These are phyloP conservation scores for Takakia lepidozioides DNA, from an alignment of 225 moss, liverwort and hornwort genomes.

Conservation along the genomic window DNA sequence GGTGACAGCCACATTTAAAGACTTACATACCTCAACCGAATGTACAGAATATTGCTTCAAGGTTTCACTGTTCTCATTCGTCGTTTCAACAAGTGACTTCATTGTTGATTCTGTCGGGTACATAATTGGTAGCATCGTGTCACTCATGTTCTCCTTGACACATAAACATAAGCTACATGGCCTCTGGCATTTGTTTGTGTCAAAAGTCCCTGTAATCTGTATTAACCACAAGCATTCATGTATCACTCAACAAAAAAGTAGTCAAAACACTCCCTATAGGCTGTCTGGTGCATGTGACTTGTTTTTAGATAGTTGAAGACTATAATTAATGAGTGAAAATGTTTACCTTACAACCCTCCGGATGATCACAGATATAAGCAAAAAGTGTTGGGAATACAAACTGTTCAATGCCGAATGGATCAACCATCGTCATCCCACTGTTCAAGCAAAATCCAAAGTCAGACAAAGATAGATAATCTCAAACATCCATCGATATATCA, in stretches of 20 bases:
- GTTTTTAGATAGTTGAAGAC: no score
- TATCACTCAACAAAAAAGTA: background rate
- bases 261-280: background rate
- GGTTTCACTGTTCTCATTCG: background rate
- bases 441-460: no score
- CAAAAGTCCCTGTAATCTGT: conserved; percentile 4
- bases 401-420: background rate
- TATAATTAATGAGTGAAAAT: no score
- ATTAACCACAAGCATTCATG: background rate
- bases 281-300: no score
- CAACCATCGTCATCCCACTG: background rate
- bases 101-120: background rate
- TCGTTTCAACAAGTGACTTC: background rate
- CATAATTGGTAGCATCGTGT: background rate
- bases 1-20: background rate
- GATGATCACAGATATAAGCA: background rate
- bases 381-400: background rate
- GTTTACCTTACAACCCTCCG: background rate
- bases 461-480: no score
- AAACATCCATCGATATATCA: no score
- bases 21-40: conserved; percentile 2
- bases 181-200: conserved; percentile 5
- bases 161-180: conserved; percentile 6
- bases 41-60: background rate
- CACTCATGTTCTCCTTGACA: background rate